Conservation (phyloP, 1,284 basidiomycete genomes). For the Cystobasidium slooffiae region DNA sequence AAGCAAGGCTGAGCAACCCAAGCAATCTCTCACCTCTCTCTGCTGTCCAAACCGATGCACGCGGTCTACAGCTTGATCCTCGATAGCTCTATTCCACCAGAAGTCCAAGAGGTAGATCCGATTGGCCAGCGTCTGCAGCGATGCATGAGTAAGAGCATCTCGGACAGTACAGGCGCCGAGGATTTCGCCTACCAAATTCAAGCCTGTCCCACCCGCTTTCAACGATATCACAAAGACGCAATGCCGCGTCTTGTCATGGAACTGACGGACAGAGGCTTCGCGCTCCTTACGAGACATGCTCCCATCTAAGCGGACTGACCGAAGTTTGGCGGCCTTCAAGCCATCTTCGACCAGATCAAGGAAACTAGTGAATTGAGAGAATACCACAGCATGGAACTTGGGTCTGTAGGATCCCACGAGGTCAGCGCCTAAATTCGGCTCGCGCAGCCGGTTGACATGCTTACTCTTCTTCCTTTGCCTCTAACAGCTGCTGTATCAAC, state of each 20-base stretch:
- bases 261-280: constrained; percentile 71
- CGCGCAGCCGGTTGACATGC: background rate
- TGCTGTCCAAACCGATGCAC: constrained; percentile 53
- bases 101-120: constrained; percentile 49
- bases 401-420: constrained; percentile 46
- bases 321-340: constrained; percentile 46
- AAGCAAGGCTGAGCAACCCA: background rate
- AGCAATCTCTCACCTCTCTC: constrained; percentile 13
- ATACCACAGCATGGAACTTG: constrained; percentile 55
- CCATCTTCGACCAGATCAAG: constrained; percentile 52
- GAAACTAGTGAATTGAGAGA: constrained; percentile 59
- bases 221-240: constrained; percentile 87
- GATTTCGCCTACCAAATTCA: constrained; percentile 46
- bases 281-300: constrained; percentile 86
- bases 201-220: constrained; percentile 87
- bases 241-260: constrained; percentile 76
- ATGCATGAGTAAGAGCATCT: background rate
- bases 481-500: constrained; percentile 19
- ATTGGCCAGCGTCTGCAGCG: constrained; percentile 33
- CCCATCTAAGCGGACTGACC: constrained; percentile 79
- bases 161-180: background rate
- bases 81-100: constrained; percentile 50
- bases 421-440: background rate
- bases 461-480: constrained; percentile 27
- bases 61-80: constrained; percentile 52